Evolutionary conservation across 331 rosid species (phyloP).

Genomic region (Malus hybrid): DNA sequence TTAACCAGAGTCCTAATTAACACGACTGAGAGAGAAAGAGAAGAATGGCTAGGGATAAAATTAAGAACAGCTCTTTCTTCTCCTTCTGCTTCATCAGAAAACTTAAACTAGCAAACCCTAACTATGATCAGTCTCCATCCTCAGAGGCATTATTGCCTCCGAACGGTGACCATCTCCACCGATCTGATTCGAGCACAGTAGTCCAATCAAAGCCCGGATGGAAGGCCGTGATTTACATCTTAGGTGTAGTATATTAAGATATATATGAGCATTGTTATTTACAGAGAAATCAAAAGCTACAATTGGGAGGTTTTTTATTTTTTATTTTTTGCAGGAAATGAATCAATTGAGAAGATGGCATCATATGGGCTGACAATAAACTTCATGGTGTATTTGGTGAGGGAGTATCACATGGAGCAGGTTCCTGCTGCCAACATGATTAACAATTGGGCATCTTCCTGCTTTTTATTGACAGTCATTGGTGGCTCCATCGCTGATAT

Average conservation of each 20-base stretch:
- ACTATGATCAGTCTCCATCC: not conserved
- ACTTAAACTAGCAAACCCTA: not conserved
- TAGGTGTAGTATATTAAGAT: not conserved
- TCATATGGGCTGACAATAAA: constrained; percentile 38
- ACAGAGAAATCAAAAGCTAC: not conserved
- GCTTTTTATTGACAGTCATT: constrained; percentile 20
- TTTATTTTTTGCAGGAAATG: constrained; percentile 28
- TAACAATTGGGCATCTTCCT: constrained; percentile 27
- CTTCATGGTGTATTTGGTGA: constrained; percentile 41
- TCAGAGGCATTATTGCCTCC: not conserved
- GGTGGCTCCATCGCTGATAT: constrained; percentile 47
- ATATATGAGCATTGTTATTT: not conserved
- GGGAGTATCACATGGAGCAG: constrained; percentile 46
- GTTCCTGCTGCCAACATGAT: constrained; percentile 38
- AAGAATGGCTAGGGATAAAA: not conserved
- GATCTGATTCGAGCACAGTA: not conserved
- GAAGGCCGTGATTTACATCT: constrained; percentile 6
- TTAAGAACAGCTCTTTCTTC: too few species aligned
- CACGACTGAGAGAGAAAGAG: not conserved
- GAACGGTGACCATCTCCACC: not conserved
- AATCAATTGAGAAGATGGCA: constrained; percentile 41
- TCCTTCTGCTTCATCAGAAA: too few species aligned
- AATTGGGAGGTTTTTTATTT: not conserved
- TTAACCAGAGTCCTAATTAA: not conserved
- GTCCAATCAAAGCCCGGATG: constrained; percentile 2